These are phyloP conservation scores for Sanghuangporus baumii DNA, from an alignment of 1,284 basidiomycete genomes.

Conservation along the genomic window DNA sequence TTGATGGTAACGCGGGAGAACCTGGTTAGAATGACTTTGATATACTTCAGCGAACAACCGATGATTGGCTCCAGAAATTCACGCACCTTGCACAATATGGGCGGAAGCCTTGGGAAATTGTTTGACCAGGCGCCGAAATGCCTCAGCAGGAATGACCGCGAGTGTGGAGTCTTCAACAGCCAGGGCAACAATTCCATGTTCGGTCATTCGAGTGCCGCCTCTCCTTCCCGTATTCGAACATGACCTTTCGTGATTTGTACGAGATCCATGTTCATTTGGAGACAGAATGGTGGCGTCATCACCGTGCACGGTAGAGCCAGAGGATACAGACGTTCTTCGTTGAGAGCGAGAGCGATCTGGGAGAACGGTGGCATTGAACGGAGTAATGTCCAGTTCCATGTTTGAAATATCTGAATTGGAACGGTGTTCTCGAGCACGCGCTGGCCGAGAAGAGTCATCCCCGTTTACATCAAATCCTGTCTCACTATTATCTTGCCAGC, in stretches of 20 bases:
- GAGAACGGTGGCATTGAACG: not conserved
- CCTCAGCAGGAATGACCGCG: slow-evolving; percentile 98
- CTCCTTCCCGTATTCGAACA: not conserved
- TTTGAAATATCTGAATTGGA: slow-evolving; percentile 62
- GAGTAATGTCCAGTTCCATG: slow-evolving; percentile 37
- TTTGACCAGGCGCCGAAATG: slow-evolving; percentile 87
- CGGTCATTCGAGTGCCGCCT: not conserved
- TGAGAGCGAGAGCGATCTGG: slow-evolving; percentile 4
- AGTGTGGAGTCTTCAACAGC: slow-evolving; percentile 93
- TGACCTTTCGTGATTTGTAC: not conserved
- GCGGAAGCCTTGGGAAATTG: slow-evolving; percentile 96
- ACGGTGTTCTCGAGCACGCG: slow-evolving; percentile 21
- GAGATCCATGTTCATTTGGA: not conserved
- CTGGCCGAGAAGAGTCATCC: slow-evolving; percentile 15
- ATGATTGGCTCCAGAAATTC: not conserved
- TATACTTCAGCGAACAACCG: not conserved
- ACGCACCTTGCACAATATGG: slow-evolving; percentile 88
- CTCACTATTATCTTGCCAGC: slow-evolving; percentile 69
- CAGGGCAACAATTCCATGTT: slow-evolving; percentile 73
- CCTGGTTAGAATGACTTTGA: slow-evolving; percentile 84
- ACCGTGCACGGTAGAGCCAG: slow-evolving; percentile 16
- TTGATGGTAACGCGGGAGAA: slow-evolving; percentile 97
- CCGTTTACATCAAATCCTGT: slow-evolving; percentile 22
- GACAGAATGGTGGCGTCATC: slow-evolving; percentile 9
- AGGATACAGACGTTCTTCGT: slow-evolving; percentile 11